Base-by-base conservation (phyloP, 192 early-diverging fungal genomes). In the Linnemannia exigua region DNA sequence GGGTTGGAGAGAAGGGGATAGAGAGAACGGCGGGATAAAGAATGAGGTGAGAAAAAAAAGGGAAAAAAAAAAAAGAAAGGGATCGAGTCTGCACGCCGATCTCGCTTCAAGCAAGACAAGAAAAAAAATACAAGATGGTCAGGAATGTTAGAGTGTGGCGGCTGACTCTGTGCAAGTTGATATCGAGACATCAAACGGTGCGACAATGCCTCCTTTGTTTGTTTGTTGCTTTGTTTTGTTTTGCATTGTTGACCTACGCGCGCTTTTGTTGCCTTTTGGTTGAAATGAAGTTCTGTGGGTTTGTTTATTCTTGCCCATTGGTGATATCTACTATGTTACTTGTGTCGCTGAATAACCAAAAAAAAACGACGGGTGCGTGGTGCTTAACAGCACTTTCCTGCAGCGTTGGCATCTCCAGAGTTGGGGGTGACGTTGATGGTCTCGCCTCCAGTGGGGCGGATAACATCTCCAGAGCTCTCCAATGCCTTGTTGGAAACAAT, bases 401-500 rank as follows among this genome's bases (percentile, higher is more conserved):
- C 82, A 72, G 90, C 89, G 35, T 91, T 91, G 70, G 90, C 87
- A 75, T 95, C 95, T 70, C 91, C 90, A 70, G 88, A 87, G 25
- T 89, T 81, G 22, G 93, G 91, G 33, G 81, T 87, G n/a, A 96
- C 93, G 74, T 91, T 90, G 87, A 96, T 94, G 68, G 93, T 91
- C 67, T 93, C 91, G 36, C 95, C 94, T 69, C 91, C 90, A 50
- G 93, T 93, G 31, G 94, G 94, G 68, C 92, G 90, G 51, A 92
- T 89, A 31, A 91, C 90, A 81, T 96, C 94, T 51, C 93, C 92
- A 79, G 91, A 92, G 73, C 90, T 93, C 89, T 98, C 96, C 67
- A 99, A 90, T 47, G 97, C 97, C 87, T 97, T 98, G 95, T 97
- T 97, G 71, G 98, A 98, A 19, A 98, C 96, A 80, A 98, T 96